Evolutionary conservation across 768 basidiomycete species (phyloP).

Genomic region (Crucibulum laeve): DNA sequence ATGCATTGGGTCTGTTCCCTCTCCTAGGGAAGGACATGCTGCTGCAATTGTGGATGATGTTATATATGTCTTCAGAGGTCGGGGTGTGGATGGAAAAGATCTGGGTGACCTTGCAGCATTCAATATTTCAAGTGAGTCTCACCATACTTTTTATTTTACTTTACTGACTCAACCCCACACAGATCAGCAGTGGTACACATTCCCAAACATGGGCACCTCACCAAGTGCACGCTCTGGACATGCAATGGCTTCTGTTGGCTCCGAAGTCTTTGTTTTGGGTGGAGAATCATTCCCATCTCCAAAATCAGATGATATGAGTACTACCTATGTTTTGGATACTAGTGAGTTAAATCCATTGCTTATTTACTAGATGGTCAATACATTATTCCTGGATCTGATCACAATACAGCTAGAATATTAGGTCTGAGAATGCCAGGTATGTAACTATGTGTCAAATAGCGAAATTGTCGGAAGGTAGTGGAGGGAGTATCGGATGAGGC

Average conservation of each 20-base stretch:
- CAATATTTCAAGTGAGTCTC: slow-evolving; percentile 86
- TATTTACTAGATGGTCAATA: no score
- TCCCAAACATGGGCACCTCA: slow-evolving; percentile 98
- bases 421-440: no score
- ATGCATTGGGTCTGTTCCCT: slow-evolving; percentile 96
- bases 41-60: slow-evolving; percentile 96
- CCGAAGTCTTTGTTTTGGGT: slow-evolving; percentile 88
- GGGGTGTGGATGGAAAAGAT: slow-evolving; percentile 97
- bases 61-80: slow-evolving; percentile 94
- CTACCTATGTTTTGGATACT: slow-evolving; percentile 92
- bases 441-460: no score
- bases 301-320: slow-evolving; percentile 71
- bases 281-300: slow-evolving; percentile 82
- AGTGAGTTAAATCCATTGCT: slow-evolving; percentile 53
- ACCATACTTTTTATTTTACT: slow-evolving; percentile 7
- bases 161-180: background rate
- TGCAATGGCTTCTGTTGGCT: slow-evolving; percentile 93
- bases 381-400: no score
- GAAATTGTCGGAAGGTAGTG: no score
- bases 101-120: slow-evolving; percentile 93
- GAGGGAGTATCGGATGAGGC: no score
- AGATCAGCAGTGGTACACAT: slow-evolving; percentile 99
- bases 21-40: slow-evolving; percentile 93
- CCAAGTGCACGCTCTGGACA: slow-evolving; percentile 92
- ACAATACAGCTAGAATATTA: no score